Base-by-base conservation (phyloP, 2,329 filamentous ascomycete species). In the Monascus ruber region DNA sequence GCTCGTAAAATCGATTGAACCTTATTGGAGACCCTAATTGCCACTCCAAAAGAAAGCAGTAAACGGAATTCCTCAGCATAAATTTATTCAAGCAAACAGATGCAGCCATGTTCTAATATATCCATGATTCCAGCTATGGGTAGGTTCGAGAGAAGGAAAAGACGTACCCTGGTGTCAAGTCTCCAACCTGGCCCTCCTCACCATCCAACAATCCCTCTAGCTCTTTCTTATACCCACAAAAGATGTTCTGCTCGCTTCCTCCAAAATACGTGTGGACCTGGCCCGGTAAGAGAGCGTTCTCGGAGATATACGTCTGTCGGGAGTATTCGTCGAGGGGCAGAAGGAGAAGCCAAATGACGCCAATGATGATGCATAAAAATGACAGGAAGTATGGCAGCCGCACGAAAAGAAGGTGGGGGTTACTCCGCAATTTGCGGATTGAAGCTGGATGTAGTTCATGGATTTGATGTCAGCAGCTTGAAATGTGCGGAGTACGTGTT, bases 221-320 rank as follows among this genome's bases (percentile, higher is more conserved):
- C 65, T 96, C 91, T 55, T 85, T 80, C 54, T 83, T 79, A 61
- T 93, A 96, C 5, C 86, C 91, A 35, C 87, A 76, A 56, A 96
- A 88, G 47, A 96, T 77, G 62, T 95, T 84, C 68, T 96, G 88
- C 59, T 98, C 91, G 61, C 86, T 94, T 11, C 91, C 91, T 5
- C 85, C 81, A 58, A 98, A 98, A 64, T 98, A 98, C 1, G 91
- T 94, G 65, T 96, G 89, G 6, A 96, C 91, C 63, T 98, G 91
- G 2, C 88, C 91, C 0, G 91, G 91, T 9, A 98, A 71, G 28
- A 98, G 77, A 7, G 91, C 91, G 60, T 98, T 98, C 63, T 98
- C 91, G 33, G 89, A 96, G 42, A 98, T 91, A 63, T 98, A 98
- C 1, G 89, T 98, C 43, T 77, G 74, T 48, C 91, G 79, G 37